Evolutionary conservation across 2,329 filamentous ascomycete genomes (phyloP), one percentile per base, ranked within the genome.

Genomic region (Stagonosporopsis cucurbitacearum): DNA sequence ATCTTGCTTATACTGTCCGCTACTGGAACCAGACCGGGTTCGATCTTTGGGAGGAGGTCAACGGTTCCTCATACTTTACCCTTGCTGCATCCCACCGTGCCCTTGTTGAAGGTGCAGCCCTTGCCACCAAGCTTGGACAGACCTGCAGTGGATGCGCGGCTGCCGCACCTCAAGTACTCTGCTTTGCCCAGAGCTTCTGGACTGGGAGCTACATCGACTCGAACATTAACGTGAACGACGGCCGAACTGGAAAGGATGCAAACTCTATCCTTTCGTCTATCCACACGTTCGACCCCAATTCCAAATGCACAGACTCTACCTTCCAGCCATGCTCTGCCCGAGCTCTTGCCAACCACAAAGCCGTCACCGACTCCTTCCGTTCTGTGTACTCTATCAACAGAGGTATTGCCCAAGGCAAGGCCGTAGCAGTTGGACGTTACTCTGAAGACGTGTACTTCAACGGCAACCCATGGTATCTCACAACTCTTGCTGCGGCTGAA

Each of bases 31-130:
- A 81, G 49, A 81, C 81, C 4, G 81, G 81, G 5, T 95, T 86
- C 67, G 91, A 96, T 72, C 81, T 96, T 3, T 95, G 91, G 91
- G 91, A 95, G 72, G 91, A 95, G 72, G 85, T 93, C 13, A 79
- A 81, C 22, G 89, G 90, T 36, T 87, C 85, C 20, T 92, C 89
- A 0, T 95, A 93, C 79, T 96, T 94, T 75, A 95, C 91, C 1
- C 78, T 87, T 28, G 84, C 86, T 3, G 82, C 84, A 36, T 86
- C 90, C 57, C 86, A 94, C 70, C 85, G 90, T 63, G 82, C 86
- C 66, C 69, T 82, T 58, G 74, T 81, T 1, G 86, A 90, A 75
- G 91, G 91, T 6, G 84, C 81, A 50, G 79, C 81, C 2, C 81
- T 95, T 15, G 90, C 91, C 4, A 74, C 75, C n/a, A 78, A 80